Evolutionary conservation across 2,329 filamentous ascomycete species (phyloP).

Genomic region (Nothophaeocryptopus gaeumannii): DNA sequence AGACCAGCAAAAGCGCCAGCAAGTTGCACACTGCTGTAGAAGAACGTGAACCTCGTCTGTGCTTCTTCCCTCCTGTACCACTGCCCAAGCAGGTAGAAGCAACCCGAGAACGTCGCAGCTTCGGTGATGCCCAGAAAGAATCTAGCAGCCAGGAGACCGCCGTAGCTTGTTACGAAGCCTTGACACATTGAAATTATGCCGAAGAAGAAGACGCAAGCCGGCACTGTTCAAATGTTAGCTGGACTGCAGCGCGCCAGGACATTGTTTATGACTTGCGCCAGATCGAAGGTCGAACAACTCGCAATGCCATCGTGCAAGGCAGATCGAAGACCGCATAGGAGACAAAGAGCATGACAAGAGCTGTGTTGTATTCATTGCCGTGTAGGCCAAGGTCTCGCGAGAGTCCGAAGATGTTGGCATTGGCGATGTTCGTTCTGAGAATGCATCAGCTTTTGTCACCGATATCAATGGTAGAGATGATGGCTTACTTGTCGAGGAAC

Average conservation of each 20-base stretch:
- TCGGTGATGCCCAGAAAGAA: constrained; percentile 33
- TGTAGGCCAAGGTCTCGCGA: constrained; percentile 60
- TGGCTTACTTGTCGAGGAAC: not conserved
- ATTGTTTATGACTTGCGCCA: not conserved
- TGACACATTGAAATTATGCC: constrained; percentile 63
- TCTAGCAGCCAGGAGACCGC: constrained; percentile 27
- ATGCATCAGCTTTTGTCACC: not conserved
- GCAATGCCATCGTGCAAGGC: constrained; percentile 62
- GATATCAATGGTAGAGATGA: no score
- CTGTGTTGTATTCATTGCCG: constrained; percentile 66
- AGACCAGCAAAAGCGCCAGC: constrained; percentile 76
- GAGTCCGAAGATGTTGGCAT: constrained; percentile 58
- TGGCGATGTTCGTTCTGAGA: constrained; percentile 42
- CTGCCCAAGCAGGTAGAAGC: constrained; percentile 77
- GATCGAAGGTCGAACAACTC: not conserved
- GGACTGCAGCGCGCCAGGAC: not conserved
- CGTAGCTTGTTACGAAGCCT: constrained; percentile 25
- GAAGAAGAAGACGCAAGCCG: constrained; percentile 70
- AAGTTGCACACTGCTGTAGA: constrained; percentile 78
- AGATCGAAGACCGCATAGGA: constrained; percentile 74
- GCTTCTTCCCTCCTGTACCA: constrained; percentile 81
- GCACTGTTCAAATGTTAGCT: constrained; percentile 69
- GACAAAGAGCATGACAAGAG: constrained; percentile 81
- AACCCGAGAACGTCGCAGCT: constrained; percentile 58
- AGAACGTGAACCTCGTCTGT: constrained; percentile 72